A percentile compares a stretch with the other conserved stretches of the same genome.
Evolutionary conservation across 257 asterid genomes (phyloP).

Genomic region (Paraleonurus japonicus): DNA sequence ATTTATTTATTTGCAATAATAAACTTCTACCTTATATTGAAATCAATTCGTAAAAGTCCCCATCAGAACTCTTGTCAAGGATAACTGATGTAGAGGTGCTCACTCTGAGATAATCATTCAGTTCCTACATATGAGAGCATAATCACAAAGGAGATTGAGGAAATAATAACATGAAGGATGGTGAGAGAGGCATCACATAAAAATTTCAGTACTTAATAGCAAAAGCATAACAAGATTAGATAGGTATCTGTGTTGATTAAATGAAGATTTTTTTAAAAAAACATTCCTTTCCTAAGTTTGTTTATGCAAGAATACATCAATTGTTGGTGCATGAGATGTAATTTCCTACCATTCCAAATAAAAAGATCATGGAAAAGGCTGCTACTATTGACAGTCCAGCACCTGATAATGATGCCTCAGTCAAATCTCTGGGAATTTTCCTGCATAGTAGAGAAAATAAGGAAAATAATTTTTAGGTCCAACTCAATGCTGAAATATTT

Average conservation of each 20-base stretch:
- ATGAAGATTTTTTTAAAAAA: neutral
- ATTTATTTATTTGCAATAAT: neutral
- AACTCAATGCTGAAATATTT: neutral
- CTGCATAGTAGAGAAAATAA: conserved; percentile 45
- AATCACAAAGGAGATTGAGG: conserved; percentile 8
- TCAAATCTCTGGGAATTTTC: conserved; percentile 86
- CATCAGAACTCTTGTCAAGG: conserved; percentile 90
- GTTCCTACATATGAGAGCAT: conserved; percentile 59
- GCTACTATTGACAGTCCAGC: conserved; percentile 93
- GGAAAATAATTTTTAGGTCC: conserved; percentile 1
- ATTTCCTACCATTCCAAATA: conserved; percentile 88
- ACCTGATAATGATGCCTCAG: conserved; percentile 89
- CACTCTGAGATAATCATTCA: conserved; percentile 61
- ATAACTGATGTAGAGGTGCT: conserved; percentile 75
- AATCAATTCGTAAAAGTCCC: conserved; percentile 83
- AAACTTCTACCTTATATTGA: conserved; percentile 71
- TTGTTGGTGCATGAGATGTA: conserved; percentile 13
- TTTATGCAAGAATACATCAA: conserved; percentile 7
- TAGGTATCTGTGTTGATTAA: neutral
- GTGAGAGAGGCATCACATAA: neutral
- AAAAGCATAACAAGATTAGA: conserved; percentile 10
- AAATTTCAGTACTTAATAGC: neutral
- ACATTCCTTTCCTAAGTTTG: neutral
- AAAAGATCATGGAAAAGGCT: conserved; percentile 71
- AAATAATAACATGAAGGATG: neutral